Evolutionary conservation across 108 stramenopile species (phyloP).

Genomic region (Cyclotella atomus): DNA sequence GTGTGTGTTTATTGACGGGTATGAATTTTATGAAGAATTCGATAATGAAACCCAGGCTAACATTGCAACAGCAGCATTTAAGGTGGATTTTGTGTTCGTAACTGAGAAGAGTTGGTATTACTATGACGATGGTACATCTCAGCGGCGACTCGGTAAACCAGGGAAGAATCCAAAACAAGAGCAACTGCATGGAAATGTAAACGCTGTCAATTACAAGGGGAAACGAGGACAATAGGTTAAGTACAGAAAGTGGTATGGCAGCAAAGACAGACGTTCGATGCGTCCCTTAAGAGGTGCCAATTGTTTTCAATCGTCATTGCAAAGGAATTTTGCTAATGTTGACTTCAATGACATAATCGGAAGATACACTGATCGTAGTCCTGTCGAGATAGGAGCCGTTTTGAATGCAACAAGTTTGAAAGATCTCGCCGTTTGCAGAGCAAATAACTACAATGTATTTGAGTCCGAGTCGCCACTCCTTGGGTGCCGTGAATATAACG

Average conservation of each 20-base stretch:
- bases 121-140: not conserved
- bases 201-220: no score
- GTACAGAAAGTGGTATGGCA: no score
- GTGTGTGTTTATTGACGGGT: not conserved
- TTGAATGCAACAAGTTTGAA: not conserved
- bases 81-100: not conserved
- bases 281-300: no score
- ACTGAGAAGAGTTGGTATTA: not conserved
- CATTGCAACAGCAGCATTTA: not conserved
- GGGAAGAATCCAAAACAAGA: not conserved
- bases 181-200: not conserved
- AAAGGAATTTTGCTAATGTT: not conserved
- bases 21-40: not conserved
- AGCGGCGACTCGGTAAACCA: not conserved
- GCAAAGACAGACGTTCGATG: no score
- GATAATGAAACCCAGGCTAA: not conserved
- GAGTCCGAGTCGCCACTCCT: not conserved
- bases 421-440: not conserved
- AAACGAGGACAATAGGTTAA: no score
- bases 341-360: not conserved
- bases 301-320: not conserved
- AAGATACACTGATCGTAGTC: not conserved
- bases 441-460: not conserved
- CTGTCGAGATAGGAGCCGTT: not conserved
- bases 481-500: not conserved